Percentiles rank a stretch among this genome's conserved stretches.
Evolutionary conservation across 1,284 basidiomycete genomes (phyloP).

Genomic region (Fomitopsis betulina): DNA sequence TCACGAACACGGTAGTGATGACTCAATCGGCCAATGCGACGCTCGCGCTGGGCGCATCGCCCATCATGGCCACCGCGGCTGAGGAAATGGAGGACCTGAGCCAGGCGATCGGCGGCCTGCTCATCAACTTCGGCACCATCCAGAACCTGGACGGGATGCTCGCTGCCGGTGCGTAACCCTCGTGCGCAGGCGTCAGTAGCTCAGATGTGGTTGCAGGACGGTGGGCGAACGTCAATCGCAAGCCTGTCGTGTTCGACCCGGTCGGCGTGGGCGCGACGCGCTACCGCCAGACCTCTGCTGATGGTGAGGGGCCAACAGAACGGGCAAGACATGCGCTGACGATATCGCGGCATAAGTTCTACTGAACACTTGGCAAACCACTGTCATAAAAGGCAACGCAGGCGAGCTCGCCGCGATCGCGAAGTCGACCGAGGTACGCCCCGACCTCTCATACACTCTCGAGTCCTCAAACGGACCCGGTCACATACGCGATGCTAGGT

Average conservation of each 20-base stretch:
- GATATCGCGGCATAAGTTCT: conserved; percentile 45
- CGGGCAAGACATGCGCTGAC: neutral
- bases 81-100: conserved; percentile 83
- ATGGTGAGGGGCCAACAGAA: conserved; percentile 29
- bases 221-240: conserved; percentile 67
- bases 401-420: conserved; percentile 84
- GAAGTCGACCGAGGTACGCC: conserved; percentile 63
- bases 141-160: conserved; percentile 75
- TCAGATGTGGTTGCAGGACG: conserved; percentile 31
- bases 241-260: conserved; percentile 90
- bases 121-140: conserved; percentile 93
- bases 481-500: conserved; percentile 40
- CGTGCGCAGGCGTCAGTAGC: neutral
- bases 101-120: conserved; percentile 61
- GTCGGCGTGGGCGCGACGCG: conserved; percentile 88
- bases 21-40: conserved; percentile 93
- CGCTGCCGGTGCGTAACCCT: conserved; percentile 54
- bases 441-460: neutral
- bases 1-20: conserved; percentile 88
- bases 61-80: conserved; percentile 89
- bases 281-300: conserved; percentile 61
- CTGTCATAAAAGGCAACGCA: conserved; percentile 94
- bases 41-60: conserved; percentile 84
- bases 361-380: conserved; percentile 82
- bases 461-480: neutral